Evolutionary conservation across 225 moss, liverwort and hornwort species (phyloP), one percentile per base, ranked within the genome.

Genomic region (Bryum argenteum): DNA sequence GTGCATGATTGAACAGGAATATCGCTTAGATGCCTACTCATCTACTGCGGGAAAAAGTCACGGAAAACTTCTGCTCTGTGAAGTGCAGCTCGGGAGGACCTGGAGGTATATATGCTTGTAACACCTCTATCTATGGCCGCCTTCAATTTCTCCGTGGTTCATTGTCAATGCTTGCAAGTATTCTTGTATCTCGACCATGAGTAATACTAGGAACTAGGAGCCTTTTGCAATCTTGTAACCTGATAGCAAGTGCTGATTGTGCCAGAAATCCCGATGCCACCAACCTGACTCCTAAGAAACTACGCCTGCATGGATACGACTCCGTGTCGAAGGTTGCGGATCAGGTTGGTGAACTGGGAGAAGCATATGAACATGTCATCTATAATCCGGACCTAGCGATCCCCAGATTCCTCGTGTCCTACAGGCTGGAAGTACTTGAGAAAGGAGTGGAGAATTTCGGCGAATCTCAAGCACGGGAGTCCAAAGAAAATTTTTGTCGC

Each of bases 11-110:
- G 71, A 14, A 65, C 82, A 85, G 85, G 68, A 53, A 23, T 43
- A 70, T 60, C 71, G 40, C 47, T 82, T 86, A 69, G 42, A 74
- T 2, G 71, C 80, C 63, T 74, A 77, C 68, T 57, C 79, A 3
- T 73, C 82, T n/a, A 22, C 51, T 54, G 70, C 82, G 12, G 15
- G 68, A 53, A 39, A 68, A 0, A 77, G 63, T 0, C 61, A 61
- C 26, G 26, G 48, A 44, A 76, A 42, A 8, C 37, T 85, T 74
- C 33, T 85, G 12, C 67, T 85, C 4, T 75, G 63, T 20, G 82
- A 85, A 80, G 85, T 85, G n/a, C 63, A 74, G 41, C 70, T 82
- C 8, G 85, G 85, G 52, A 82, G 64, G 55, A 56, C 77, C 28
- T 77, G 53, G 77, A 85, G 85, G 85, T 85, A 77, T 33, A 33